Evolutionary conservation across 352 stramenopile species (phyloP).

Genomic region (Phytophthora vignae): DNA sequence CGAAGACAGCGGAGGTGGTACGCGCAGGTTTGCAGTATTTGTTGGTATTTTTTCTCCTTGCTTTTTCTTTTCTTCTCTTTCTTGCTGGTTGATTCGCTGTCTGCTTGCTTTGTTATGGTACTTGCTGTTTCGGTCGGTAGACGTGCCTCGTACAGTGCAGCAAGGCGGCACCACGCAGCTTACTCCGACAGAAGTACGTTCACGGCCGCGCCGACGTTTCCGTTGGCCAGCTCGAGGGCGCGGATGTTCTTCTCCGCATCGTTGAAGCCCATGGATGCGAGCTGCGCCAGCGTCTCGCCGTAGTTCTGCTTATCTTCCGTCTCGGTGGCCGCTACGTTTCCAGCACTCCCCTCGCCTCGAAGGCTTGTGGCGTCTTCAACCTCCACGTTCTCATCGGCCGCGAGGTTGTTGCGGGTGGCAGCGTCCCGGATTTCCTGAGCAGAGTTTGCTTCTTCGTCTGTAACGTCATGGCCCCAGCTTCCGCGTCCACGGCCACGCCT

Average conservation of each 20-base stretch:
- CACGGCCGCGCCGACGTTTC: conserved; percentile 53
- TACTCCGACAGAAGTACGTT: conserved; percentile 53
- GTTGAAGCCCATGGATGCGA: conserved; percentile 66
- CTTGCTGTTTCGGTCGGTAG: too few species aligned
- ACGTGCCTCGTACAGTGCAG: too few species aligned
- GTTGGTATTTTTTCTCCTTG: too few species aligned
- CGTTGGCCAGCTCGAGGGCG: conserved; percentile 42
- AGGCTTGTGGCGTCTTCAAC: conserved; percentile 21
- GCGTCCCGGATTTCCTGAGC: conserved; percentile 5
- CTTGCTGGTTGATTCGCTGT: too few species aligned
- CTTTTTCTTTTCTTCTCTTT: too few species aligned
- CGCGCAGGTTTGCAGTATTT: too few species aligned
- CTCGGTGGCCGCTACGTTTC: background rate
- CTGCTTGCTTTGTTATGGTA: too few species aligned
- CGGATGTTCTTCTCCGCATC: conserved; percentile 51
- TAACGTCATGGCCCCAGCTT: background rate
- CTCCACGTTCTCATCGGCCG: conserved; percentile 29
- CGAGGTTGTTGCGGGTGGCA: background rate
- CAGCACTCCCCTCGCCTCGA: conserved; percentile 3
- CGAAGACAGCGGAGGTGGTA: too few species aligned
- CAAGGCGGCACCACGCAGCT: background rate
- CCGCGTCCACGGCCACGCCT: too few species aligned
- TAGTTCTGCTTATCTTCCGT: conserved; percentile 31
- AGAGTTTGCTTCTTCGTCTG: background rate
- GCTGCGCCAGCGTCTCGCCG: conserved; percentile 43